These are phyloP conservation scores for Talaromyces ruber DNA, from an alignment of 495 filamentous ascomycete genomes.

Conservation along the genomic window DNA sequence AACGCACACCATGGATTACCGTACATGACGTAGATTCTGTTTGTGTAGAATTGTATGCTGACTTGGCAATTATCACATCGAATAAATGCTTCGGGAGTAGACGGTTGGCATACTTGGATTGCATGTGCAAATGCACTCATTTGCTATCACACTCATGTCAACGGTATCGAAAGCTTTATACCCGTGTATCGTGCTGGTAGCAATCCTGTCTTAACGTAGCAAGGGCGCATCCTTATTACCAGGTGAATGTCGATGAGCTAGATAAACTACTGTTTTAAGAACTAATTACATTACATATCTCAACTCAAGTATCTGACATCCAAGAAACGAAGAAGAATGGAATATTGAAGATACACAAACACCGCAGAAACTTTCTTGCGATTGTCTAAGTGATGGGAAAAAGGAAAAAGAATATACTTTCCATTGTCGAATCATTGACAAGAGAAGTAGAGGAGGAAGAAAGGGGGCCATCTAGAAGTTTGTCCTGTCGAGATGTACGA, in stretches of 20 bases:
- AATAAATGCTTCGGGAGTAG: not conserved
- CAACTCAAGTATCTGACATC: not conserved
- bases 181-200: too few species aligned
- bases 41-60: not conserved
- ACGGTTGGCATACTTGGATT: not conserved
- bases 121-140: not conserved
- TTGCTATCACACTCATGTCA: not conserved
- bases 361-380: not conserved
- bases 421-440: constrained; percentile 4
- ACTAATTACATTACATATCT: not conserved
- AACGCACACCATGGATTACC: too few species aligned
- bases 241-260: not conserved
- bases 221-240: not conserved
- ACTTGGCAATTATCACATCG: not conserved
- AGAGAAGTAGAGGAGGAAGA: not conserved
- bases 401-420: not conserved
- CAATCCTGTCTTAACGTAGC: not conserved
- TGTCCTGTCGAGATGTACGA: not conserved
- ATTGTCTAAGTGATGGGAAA: not conserved
- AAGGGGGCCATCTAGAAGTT: not conserved
- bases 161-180: not conserved
- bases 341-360: not conserved
- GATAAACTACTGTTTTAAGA: not conserved
- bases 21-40: too few species aligned
- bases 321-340: not conserved